A percentile compares a stretch with the other conserved stretches of the same genome.
Conservation (phyloP, 1,139 yeast genomes). For the Hansenula lynferdii region DNA sequence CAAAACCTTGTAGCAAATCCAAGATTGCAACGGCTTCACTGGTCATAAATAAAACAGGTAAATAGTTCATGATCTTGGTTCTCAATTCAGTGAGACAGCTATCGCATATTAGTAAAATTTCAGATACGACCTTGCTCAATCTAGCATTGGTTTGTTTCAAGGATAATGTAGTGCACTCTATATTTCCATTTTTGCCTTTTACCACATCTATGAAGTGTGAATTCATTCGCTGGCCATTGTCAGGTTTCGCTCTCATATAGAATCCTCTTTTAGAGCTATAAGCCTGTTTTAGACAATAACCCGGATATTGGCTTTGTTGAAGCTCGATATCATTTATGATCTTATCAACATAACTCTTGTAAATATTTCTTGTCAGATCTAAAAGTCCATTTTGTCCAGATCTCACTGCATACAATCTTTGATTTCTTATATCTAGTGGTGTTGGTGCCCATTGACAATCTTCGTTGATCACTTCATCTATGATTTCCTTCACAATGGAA, state of each 20-base stretch:
- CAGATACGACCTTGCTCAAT: constrained; percentile 33
- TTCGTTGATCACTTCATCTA: constrained; percentile 31
- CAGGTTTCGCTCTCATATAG: constrained; percentile 28
- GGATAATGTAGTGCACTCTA: constrained; percentile 39
- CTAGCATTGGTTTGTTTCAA: constrained; percentile 38
- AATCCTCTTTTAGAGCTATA: constrained; percentile 37
- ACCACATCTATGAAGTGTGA: no score
- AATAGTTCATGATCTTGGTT: constrained; percentile 22
- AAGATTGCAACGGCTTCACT: constrained; percentile 40
- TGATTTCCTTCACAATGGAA: constrained; percentile 19
- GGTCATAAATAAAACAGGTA: constrained; percentile 36
- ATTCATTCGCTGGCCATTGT: no score
- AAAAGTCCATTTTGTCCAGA: constrained; percentile 41
- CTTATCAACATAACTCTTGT: constrained; percentile 34
- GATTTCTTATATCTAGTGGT: constrained; percentile 36
- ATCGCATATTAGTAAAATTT: constrained; percentile 37
- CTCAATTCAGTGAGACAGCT: constrained; percentile 31
- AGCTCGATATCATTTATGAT: constrained; percentile 24
- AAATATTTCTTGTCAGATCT: constrained; percentile 39
- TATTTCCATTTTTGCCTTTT: constrained; percentile 25
- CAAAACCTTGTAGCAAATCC: constrained; percentile 37
- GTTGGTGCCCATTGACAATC: constrained; percentile 38
- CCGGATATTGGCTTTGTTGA: constrained; percentile 24
- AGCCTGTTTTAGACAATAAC: no score
- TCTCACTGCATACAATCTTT: constrained; percentile 39